A percentile compares a stretch with the other conserved stretches of the same genome.
Conservation (phyloP, 176 grass and related monocot genomes). For the Echinochloa phyllopogon region DNA sequence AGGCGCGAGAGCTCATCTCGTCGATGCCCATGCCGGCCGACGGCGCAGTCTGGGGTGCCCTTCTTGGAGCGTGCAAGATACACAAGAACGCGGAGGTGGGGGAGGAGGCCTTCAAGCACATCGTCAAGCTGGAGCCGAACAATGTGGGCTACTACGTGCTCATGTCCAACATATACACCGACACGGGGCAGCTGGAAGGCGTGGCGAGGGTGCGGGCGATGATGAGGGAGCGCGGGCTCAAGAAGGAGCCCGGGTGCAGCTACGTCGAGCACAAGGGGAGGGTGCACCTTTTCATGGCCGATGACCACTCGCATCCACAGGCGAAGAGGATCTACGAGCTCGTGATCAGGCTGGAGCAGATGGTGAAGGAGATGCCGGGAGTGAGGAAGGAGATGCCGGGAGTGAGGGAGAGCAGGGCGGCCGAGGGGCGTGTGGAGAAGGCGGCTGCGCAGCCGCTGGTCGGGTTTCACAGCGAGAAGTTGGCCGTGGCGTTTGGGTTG, state of each 20-base stretch:
- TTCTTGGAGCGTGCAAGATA: conserved; percentile 82
- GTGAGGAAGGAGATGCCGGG: background rate
- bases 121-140: conserved; percentile 55
- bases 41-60: conserved; percentile 67
- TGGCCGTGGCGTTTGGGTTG: conserved; percentile 66
- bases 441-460: conserved; percentile 19
- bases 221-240: conserved; percentile 65
- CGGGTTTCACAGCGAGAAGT: conserved; percentile 74
- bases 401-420: too few relatives aligned
- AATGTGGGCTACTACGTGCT: conserved; percentile 77
- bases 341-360: conserved; percentile 51
- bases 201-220: conserved; percentile 54
- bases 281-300: conserved; percentile 81
- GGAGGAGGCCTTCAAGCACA: conserved; percentile 53
- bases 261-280: conserved; percentile 60
- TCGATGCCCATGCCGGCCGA: conserved; percentile 66
- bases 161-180: conserved; percentile 72
- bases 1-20: conserved; percentile 59
- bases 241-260: conserved; percentile 79
- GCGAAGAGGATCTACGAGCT: conserved; percentile 65
- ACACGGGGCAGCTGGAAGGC: conserved; percentile 42
- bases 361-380: conserved; percentile 46
- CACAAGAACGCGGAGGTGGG: conserved; percentile 63
- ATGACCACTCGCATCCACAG: conserved; percentile 71
- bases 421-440: background rate